phyloP scores from a whole-genome alignment of 495 filamentous ascomycete species.

The Podospora pseudocomata region DNA sequence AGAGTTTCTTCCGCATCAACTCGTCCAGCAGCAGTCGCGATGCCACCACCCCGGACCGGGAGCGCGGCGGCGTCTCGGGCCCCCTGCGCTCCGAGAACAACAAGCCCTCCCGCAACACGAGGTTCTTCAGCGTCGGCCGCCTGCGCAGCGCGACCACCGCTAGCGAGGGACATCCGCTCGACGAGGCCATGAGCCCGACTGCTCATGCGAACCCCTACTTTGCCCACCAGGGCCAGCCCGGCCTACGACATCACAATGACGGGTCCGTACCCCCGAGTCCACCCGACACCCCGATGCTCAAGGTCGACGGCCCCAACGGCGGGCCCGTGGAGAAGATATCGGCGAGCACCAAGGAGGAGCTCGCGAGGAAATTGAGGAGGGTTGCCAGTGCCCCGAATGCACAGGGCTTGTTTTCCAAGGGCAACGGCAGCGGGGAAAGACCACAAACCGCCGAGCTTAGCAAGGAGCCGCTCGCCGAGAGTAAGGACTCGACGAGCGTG shows the following conservation, averaged over 20 bases:
- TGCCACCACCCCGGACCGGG: constrained; percentile 30
- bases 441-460: constrained; percentile 76
- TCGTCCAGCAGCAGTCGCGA: constrained; percentile 35
- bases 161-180: constrained; percentile 86
- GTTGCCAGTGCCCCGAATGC: constrained; percentile 97
- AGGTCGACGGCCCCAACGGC: constrained; percentile 63
- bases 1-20: constrained; percentile 98
- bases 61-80: constrained; percentile 35
- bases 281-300: constrained; percentile 81
- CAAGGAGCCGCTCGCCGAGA: constrained; percentile 67
- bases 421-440: constrained; percentile 53
- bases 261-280: constrained; percentile 93
- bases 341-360: constrained; percentile 81
- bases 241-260: constrained; percentile 89
- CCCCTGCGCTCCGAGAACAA: constrained; percentile 18
- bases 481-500: constrained; percentile 53
- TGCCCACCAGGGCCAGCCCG: constrained; percentile 89
- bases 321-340: constrained; percentile 59
- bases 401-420: constrained; percentile 78
- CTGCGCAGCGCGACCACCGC: constrained; percentile 81
- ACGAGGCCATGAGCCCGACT: constrained; percentile 85
- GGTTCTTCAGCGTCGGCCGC: constrained; percentile 76
- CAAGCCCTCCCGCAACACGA: constrained; percentile 48
- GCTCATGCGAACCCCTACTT: constrained; percentile 97
- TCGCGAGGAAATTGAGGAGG: constrained; percentile 85